Percentiles rank a stretch among this genome's conserved stretches.
These are phyloP conservation scores for Cladosporium colombiae DNA, from an alignment of 2,329 filamentous ascomycete species.

Conservation along the genomic window DNA sequence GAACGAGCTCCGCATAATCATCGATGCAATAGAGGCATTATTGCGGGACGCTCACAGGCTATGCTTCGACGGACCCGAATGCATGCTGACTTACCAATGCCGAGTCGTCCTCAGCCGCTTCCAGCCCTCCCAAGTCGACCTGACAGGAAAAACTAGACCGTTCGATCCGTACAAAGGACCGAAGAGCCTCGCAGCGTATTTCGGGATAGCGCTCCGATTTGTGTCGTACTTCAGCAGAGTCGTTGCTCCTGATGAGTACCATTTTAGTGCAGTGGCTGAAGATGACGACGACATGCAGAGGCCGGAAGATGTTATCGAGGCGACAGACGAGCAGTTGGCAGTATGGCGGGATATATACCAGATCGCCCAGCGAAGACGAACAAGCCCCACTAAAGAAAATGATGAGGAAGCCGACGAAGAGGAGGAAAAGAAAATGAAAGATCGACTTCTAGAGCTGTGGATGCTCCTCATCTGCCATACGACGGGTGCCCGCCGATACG, in stretches of 20 bases:
- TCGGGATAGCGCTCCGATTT: too few relatives aligned
- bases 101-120: slow-evolving; percentile 8
- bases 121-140: slow-evolving; percentile 18
- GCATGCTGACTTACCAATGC: slow-evolving; percentile 21
- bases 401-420: too few relatives aligned
- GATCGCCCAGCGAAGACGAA: too few relatives aligned
- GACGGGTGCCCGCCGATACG: too few relatives aligned
- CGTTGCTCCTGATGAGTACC: slow-evolving; percentile 1
- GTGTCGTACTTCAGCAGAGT: too few relatives aligned
- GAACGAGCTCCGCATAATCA: neutral
- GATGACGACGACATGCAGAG: neutral
- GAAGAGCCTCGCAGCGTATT: neutral
- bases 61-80: slow-evolving; percentile 23
- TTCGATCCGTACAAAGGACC: slow-evolving; percentile 21
- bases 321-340: neutral
- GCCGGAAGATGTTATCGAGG: neutral
- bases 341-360: too few relatives aligned
- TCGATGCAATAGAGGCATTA: slow-evolving; percentile 13
- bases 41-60: slow-evolving; percentile 16
- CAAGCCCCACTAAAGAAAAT: too few relatives aligned
- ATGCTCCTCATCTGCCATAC: too few relatives aligned
- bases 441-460: too few relatives aligned
- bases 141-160: slow-evolving; percentile 15
- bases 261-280: slow-evolving; percentile 1
- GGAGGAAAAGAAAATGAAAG: too few relatives aligned